Conservation (phyloP, 352 stramenopile genomes). For the Bremia lactucae region DNA sequence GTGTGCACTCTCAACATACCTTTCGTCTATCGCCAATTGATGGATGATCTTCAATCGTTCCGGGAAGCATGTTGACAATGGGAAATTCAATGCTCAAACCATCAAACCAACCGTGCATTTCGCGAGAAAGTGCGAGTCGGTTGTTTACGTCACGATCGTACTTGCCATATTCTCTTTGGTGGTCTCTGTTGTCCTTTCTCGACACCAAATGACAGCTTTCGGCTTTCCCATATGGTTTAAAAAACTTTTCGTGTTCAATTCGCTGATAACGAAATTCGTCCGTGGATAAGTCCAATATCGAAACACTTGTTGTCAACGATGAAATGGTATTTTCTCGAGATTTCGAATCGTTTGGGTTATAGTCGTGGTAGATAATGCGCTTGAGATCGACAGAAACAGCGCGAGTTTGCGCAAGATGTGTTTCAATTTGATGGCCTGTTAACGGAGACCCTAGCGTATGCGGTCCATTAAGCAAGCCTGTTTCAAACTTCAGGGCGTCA, state of each 20-base stretch:
- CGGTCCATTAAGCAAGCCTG: neutral
- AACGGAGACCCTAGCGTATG: neutral
- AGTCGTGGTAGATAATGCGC: neutral
- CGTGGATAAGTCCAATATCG: constrained; percentile 8
- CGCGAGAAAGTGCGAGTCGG: neutral
- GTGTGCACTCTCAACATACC: neutral
- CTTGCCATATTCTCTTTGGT: neutral
- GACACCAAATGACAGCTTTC: constrained; percentile 18
- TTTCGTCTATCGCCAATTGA: neutral
- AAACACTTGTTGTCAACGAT: constrained; percentile 3
- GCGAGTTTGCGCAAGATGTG: neutral
- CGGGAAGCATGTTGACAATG: neutral
- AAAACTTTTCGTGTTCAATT: constrained; percentile 9
- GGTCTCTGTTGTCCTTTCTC: too few species aligned
- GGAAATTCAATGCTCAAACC: neutral
- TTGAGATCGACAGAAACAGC: neutral
- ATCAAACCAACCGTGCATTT: neutral
- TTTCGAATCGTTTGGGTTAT: constrained; percentile 1
- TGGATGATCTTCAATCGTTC: neutral
- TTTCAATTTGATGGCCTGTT: neutral
- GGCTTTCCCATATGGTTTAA: constrained; percentile 4
- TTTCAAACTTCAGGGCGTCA: neutral
- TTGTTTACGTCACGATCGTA: neutral
- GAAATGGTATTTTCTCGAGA: constrained; percentile 4
- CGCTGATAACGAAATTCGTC: constrained; percentile 16